Evolutionary conservation across 257 asterid species (phyloP), one percentile per base, ranked within the genome.

Genomic region (Buddleja alternifolia): DNA sequence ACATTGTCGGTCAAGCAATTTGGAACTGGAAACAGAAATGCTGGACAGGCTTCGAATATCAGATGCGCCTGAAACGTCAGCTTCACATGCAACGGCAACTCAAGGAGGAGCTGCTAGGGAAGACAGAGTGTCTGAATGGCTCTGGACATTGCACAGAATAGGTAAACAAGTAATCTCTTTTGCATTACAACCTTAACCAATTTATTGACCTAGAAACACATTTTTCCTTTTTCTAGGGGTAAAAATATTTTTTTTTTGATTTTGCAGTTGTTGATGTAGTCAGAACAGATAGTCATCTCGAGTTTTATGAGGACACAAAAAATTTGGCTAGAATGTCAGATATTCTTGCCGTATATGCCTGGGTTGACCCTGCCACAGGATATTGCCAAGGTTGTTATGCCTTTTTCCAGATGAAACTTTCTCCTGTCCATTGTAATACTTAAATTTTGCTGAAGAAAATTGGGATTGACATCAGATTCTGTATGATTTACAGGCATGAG

Each of bases 311-410:
- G 81, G 97, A 90, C 77, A 42, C 90, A 54, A 90, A 83, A 75
- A 93, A 93, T 81, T 80, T 93, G 85, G 98, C 98, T 72, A 80
- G 98, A 76, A 90, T 93, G 97, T 93, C 97, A 17, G 98, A 93
- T 81, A 93, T 93, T 80, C 97, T 93, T 71, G 98, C 98, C 66
- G 97, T 93, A 20, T 93, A 88, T 77, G 98, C 98, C 1, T 93
- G 96, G 98, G 88, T 88, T 77, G 97, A 93, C 84, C 98, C 98
- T 77, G 82, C 82, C 52, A 93, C 98, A 47, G 98, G 98, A 84
- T 93, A 93, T 81, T 93, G 98, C 78, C 98, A 93, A 90, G 98
- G 98, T 92, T 68, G 61, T 19, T 8, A 12, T 69, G 39, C 55
- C 24, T 57, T 48, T 51, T 70, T 67, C 45, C 66, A 45, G 19